Evolutionary conservation across 208 protist genomes (phyloP).

Genomic region (Leptomonas pyrrhocoris): DNA sequence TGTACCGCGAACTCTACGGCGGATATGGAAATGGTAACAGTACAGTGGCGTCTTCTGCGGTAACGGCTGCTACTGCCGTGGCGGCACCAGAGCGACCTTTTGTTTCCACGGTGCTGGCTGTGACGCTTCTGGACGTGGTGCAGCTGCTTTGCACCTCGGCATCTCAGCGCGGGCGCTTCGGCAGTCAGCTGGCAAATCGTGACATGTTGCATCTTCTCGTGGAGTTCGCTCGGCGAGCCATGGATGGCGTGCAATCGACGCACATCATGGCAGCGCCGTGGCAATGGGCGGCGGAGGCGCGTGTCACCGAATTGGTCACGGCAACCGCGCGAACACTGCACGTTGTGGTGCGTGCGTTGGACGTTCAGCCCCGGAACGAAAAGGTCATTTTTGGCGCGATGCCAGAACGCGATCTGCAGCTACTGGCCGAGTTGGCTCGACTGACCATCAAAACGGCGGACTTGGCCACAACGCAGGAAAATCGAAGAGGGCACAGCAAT

Average conservation of each 20-base stretch:
- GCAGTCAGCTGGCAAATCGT: neutral
- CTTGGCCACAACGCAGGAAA: constrained; percentile 1
- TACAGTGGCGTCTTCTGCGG: neutral
- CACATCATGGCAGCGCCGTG: constrained; percentile 12
- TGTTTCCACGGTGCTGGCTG: constrained; percentile 23
- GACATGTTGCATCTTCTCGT: constrained; percentile 36
- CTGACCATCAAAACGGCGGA: constrained; percentile 20
- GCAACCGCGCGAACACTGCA: constrained; percentile 13
- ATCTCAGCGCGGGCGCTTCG: neutral
- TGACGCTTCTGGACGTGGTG: constrained; percentile 25
- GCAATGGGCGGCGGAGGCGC: constrained; percentile 25
- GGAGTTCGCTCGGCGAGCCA: constrained; percentile 21
- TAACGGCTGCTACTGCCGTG: neutral
- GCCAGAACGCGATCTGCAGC: constrained; percentile 19
- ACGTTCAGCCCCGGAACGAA: constrained; percentile 27
- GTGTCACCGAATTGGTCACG: neutral
- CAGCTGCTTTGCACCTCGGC: constrained; percentile 23
- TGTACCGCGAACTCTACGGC: constrained; percentile 15
- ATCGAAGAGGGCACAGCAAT: neutral
- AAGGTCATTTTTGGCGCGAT: constrained; percentile 31
- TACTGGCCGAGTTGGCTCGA: constrained; percentile 20
- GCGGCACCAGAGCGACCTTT: constrained; percentile 27
- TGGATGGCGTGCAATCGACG: constrained; percentile 20
- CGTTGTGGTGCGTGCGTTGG: constrained; percentile 17
- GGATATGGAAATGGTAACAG: neutral